These are phyloP conservation scores for Agaricus subrufescens DNA, from an alignment of 768 basidiomycete genomes.

Conservation along the genomic window DNA sequence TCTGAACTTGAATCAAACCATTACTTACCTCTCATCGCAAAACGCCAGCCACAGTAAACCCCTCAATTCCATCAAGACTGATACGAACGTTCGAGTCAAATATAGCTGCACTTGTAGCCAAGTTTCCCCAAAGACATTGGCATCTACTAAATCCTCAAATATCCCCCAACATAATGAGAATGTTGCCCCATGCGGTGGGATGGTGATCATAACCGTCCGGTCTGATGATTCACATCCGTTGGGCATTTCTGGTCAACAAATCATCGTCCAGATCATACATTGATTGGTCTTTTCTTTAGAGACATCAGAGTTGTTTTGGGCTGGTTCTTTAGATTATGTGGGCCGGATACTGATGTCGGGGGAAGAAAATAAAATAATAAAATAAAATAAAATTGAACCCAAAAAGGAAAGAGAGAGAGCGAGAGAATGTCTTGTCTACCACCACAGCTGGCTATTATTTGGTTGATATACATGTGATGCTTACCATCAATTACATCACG, in stretches of 20 bases:
- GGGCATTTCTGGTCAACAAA: constrained; percentile 22
- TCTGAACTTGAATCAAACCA: not conserved
- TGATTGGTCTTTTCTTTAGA: not conserved
- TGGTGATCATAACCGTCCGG: constrained; percentile 16
- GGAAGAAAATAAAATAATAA: too few relatives aligned
- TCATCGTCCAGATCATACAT: constrained; percentile 13
- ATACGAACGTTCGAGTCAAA: not conserved
- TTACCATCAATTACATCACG: too few relatives aligned
- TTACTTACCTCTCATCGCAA: not conserved
- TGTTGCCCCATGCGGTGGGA: constrained; percentile 16
- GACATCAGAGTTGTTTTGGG: not conserved
- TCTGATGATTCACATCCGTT: constrained; percentile 22
- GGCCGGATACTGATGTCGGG: too few relatives aligned
- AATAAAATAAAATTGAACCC: too few relatives aligned
- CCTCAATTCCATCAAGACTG: not conserved
- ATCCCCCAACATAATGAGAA: too few relatives aligned
- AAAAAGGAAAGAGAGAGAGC: too few relatives aligned
- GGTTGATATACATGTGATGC: too few relatives aligned
- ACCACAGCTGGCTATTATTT: too few relatives aligned
- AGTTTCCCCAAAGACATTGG: not conserved
- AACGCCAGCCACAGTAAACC: not conserved
- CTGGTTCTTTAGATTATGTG: not conserved
- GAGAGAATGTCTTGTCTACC: too few relatives aligned
- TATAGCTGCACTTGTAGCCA: constrained; percentile 2
- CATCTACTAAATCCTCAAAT: not conserved